Evolutionary conservation across 192 early-diverging fungal genomes (phyloP), one percentile per base, ranked within the genome.

Genomic region (Gonapodya sp.): DNA sequence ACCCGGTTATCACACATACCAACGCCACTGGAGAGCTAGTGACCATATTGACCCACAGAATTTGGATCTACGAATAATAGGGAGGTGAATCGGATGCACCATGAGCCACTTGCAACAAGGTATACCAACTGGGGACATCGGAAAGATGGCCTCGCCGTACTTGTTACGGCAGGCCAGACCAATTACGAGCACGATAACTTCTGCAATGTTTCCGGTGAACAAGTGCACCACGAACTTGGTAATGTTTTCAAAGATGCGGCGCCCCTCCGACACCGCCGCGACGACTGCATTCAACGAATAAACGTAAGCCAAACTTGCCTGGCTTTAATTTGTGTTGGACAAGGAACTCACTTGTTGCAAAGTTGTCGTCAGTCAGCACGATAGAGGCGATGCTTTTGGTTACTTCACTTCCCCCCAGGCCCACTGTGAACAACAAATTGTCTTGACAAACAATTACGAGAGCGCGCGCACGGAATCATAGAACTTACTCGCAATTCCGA

Each of bases 201-300:
- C 94, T 31, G 91, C 91, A 0, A 93, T 91, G 80, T 96, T 96
- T 46, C 88, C 91, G 34, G 92, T 87, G 36, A 96, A 85, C 80
- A 96, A 87, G 81, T 91, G 90, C 30, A 91, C 87, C 77, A 92
- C 87, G 83, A 94, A 92, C 34, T 91, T 89, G 83, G 91, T 84
- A 81, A 93, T 92, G 84, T 96, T 96, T 84, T 81, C 87, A 82
- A 94, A 96, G 24, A 96, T 89, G 18, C 93, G 87, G 36, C 94
- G 93, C 73, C 94, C 94, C 82, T 94, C 93, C 77, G 86, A 86
- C 81, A 95, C 87, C 16, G 94, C 94, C 0, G 84, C 85, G 78
- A 94, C 92, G 81, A 95, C 95, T 8, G 93, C 93, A 36, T 91
- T 91, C 89, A 94, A 93, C 85, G 92, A 94, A 84, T 94, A 64